Evolutionary conservation across 2,329 filamentous ascomycete genomes (phyloP).

Genomic region (Clonostachys byssicola): DNA sequence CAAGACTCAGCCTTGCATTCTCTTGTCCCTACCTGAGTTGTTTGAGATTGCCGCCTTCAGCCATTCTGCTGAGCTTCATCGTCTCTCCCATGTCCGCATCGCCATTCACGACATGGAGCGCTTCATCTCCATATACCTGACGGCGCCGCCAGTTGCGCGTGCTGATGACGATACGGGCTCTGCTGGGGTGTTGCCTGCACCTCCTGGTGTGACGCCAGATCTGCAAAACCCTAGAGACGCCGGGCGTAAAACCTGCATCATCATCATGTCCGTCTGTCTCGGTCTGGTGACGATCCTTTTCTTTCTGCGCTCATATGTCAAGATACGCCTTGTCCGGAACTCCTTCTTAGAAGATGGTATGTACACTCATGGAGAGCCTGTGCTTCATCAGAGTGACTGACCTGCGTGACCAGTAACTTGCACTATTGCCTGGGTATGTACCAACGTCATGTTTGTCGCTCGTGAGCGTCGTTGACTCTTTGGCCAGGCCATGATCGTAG

Average conservation of each 20-base stretch:
- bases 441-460: not conserved
- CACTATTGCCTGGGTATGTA: conserved; percentile 7
- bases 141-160: too few species aligned
- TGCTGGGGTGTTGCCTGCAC: not conserved
- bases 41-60: too few species aligned
- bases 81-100: too few species aligned
- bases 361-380: not conserved
- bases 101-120: too few species aligned
- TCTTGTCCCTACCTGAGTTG: too few species aligned
- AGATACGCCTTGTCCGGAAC: conserved; percentile 3
- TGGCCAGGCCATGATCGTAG: not conserved
- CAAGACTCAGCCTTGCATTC: too few species aligned
- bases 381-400: conserved; percentile 1
- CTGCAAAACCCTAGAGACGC: not conserved
- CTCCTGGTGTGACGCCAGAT: not conserved
- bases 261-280: conserved; percentile 7
- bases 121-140: too few species aligned
- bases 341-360: conserved; percentile 1
- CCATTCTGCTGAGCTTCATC: too few species aligned
- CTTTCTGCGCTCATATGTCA: conserved; percentile 9
- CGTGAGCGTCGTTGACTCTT: not conserved
- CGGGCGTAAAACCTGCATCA: conserved; percentile 3
- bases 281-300: conserved; percentile 2
- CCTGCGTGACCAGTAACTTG: conserved; percentile 5
- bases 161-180: not conserved